These are phyloP conservation scores for Dacryopinax spathularia DNA, from an alignment of 768 basidiomycete species.

Conservation along the genomic window DNA sequence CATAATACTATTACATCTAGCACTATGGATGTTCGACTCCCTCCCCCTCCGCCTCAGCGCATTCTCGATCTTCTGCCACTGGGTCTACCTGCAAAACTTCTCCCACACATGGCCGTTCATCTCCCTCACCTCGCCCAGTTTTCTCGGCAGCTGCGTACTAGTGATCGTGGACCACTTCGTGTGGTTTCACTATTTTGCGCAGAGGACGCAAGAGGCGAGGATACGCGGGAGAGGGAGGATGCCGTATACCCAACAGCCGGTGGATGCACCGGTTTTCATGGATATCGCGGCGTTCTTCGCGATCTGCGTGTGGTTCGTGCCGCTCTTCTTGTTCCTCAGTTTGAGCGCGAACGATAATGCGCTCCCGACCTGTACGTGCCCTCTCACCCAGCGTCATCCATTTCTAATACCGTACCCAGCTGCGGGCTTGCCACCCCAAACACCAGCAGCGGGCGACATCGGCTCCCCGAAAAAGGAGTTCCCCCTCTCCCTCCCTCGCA, in stretches of 20 bases:
- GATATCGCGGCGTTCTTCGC: conserved; percentile 37
- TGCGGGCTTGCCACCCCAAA: conserved; percentile 5
- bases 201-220: conserved; percentile 47
- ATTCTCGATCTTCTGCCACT: conserved; percentile 73
- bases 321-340: conserved; percentile 88
- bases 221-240: conserved; percentile 30
- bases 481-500: conserved; percentile 4
- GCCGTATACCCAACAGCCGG: background rate
- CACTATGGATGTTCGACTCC: conserved; percentile 64
- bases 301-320: conserved; percentile 40
- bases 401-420: conserved; percentile 4
- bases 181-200: conserved; percentile 93
- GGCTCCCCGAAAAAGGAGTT: background rate
- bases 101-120: conserved; percentile 83
- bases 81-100: conserved; percentile 88
- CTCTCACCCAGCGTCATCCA: background rate
- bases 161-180: conserved; percentile 86
- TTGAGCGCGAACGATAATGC: conserved; percentile 95
- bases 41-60: conserved; percentile 59
- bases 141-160: conserved; percentile 70
- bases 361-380: conserved; percentile 39
- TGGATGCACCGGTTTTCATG: conserved; percentile 22
- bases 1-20: conserved; percentile 61
- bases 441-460: background rate
- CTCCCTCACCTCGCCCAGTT: conserved; percentile 68